Conservation (phyloP, 2,329 filamentous ascomycete genomes). For the Biscogniauxia marginata region DNA sequence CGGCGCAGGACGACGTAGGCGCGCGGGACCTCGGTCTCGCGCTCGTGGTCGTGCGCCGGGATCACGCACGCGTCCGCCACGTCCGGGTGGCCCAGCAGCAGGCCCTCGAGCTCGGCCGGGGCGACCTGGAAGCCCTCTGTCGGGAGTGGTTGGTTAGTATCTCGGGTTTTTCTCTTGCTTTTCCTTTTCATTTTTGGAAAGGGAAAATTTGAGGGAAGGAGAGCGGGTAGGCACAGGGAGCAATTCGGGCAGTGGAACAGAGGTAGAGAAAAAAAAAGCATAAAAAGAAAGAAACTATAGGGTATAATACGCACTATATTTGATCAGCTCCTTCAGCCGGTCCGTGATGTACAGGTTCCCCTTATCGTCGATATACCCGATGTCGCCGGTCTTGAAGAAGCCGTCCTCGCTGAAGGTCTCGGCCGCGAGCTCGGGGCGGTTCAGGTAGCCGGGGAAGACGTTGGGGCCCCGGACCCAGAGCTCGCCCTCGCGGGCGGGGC, state of each 20-base stretch:
- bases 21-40: slow-evolving; percentile 67
- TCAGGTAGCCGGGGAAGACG: slow-evolving; percentile 75
- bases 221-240: too few species aligned
- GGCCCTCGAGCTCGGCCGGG: slow-evolving; percentile 61
- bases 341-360: slow-evolving; percentile 91
- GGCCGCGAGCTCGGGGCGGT: slow-evolving; percentile 67
- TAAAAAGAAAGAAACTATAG: not conserved
- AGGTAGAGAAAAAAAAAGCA: slow-evolving; percentile 17
- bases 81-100: slow-evolving; percentile 43
- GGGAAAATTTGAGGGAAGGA: not conserved
- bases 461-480: slow-evolving; percentile 79
- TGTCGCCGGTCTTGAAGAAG: slow-evolving; percentile 89
- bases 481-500: slow-evolving; percentile 62
- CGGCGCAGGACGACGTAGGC: slow-evolving; percentile 57
- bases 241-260: too few species aligned
- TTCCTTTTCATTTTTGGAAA: not conserved
- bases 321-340: slow-evolving; percentile 69
- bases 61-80: slow-evolving; percentile 61
- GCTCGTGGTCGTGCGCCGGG: slow-evolving; percentile 57
- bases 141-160: not conserved
- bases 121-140: slow-evolving; percentile 71
- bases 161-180: not conserved
- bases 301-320: slow-evolving; percentile 50
- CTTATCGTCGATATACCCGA: slow-evolving; percentile 73
- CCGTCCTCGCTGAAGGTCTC: slow-evolving; percentile 74